Evolutionary conservation across 2,329 filamentous ascomycete genomes (phyloP), one percentile per base, ranked within the genome.

Genomic region (Ophiostoma populinum): DNA sequence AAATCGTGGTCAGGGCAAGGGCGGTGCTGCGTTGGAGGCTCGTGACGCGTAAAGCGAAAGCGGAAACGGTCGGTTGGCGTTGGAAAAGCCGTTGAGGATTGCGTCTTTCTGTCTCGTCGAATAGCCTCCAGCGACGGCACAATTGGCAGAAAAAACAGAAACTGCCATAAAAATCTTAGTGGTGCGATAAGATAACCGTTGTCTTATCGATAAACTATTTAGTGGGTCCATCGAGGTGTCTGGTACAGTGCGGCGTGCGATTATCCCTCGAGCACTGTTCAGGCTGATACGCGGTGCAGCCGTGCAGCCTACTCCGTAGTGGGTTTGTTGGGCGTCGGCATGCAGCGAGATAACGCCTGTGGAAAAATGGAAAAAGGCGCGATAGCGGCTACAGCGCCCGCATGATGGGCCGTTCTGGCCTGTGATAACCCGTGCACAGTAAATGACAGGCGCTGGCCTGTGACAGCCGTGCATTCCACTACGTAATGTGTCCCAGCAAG

Each of bases 171-270:
- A 42, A 42, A 40, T 24, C 24, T 37, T 32, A 33, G 32, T 18
- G 16, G 20, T 24, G 16, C 32, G 40, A 42, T 42, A 40, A 42
- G 37, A 40, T 33, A 24, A 18, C 3, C 9, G 16, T 21, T n/a
- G 11, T 1, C 21, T 37, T 40, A 42, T 42, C 40, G 40, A 42
- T 42, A 42, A 41, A 12, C n/a, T n/a, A n/a, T n/a, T n/a, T n/a
- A n/a, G n/a, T n/a, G n/a, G n/a, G n/a, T n/a, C n/a, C n/a, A n/a
- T n/a, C n/a, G n/a, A n/a, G n/a, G n/a, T n/a, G n/a, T n/a, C n/a
- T n/a, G n/a, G n/a, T n/a, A n/a, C n/a, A n/a, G n/a, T n/a, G n/a
- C n/a, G n/a, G n/a, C n/a, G n/a, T n/a, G n/a, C n/a, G n/a, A n/a
- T n/a, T n/a, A n/a, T n/a, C n/a, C n/a, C 5, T 21, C 7, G 5